Evolutionary conservation across 305 asterid genomes (phyloP).

Genomic region (Solanum hybrid): DNA sequence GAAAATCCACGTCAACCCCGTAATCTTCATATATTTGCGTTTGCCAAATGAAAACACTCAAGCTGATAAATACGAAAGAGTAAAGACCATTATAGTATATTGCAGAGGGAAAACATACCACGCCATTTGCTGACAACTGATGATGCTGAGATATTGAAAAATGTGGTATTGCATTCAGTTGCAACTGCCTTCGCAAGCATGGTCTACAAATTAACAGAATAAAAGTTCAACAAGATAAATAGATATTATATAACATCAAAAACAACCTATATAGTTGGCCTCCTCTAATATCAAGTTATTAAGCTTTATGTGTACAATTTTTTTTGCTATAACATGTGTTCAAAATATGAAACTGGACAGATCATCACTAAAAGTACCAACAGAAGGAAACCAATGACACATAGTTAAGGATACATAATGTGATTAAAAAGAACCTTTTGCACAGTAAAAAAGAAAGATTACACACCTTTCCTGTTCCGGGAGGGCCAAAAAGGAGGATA

Average conservation of each 20-base stretch:
- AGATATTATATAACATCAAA: neutral
- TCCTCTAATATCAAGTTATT: neutral
- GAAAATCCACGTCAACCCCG: neutral
- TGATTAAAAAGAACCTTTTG: neutral
- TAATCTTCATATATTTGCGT: neutral
- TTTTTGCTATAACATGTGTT: neutral
- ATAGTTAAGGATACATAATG: neutral
- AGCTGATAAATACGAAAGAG: neutral
- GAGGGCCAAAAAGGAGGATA: constrained; percentile 95
- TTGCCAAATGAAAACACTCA: neutral
- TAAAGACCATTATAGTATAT: neutral
- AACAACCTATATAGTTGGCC: neutral
- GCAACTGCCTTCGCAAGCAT: constrained; percentile 99
- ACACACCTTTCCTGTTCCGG: constrained; percentile 96
- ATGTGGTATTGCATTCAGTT: constrained; percentile 95
- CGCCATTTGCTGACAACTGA: constrained; percentile 99
- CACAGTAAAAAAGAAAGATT: neutral
- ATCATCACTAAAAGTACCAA: neutral
- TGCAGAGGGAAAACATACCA: constrained; percentile 39
- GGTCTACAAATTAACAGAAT: constrained; percentile 42
- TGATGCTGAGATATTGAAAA: constrained; percentile 97
- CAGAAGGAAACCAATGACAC: neutral
- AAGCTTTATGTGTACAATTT: neutral
- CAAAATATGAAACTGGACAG: neutral
- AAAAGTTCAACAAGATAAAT: neutral